phyloP scores from a whole-genome alignment of 116 monocot genomes.

The Zostera marina region DNA sequence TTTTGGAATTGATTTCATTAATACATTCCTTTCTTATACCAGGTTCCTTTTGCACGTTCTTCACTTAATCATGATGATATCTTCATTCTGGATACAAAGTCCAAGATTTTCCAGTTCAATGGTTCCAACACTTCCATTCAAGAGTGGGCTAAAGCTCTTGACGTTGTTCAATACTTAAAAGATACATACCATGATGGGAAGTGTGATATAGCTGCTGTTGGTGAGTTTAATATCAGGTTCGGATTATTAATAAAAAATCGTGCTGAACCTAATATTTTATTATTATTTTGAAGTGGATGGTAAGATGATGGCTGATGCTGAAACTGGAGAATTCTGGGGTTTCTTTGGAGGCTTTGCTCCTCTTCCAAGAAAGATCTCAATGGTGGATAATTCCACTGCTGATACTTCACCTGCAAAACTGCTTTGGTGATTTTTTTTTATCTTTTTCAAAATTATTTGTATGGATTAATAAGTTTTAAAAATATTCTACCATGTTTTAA shows the following conservation, averaged over 20 bases:
- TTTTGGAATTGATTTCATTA: neutral
- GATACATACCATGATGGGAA: slow-evolving; percentile 94
- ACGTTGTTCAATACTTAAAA: slow-evolving; percentile 93
- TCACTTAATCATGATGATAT: slow-evolving; percentile 93
- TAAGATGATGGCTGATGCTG: slow-evolving; percentile 85
- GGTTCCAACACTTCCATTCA: slow-evolving; percentile 94
- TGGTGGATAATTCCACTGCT: slow-evolving; percentile 20
- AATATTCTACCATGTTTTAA: neutral
- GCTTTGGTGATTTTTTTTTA: slow-evolving; percentile 25
- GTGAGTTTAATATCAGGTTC: slow-evolving; percentile 24
- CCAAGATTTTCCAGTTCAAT: slow-evolving; percentile 98
- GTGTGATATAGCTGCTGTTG: slow-evolving; percentile 79
- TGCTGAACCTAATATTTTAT: slow-evolving; percentile 1
- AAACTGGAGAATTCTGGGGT: slow-evolving; percentile 82
- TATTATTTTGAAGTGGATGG: slow-evolving; percentile 52
- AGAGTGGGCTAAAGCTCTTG: slow-evolving; percentile 97
- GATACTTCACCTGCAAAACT: slow-evolving; percentile 28
- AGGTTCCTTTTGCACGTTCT: slow-evolving; percentile 78
- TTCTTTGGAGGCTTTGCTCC: slow-evolving; percentile 93
- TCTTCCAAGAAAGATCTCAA: slow-evolving; percentile 48
- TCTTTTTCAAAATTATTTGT: neutral
- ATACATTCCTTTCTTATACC: slow-evolving; percentile 3
- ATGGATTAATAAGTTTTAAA: neutral
- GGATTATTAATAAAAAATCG: neutral
- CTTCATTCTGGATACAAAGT: slow-evolving; percentile 91